Evolutionary conservation across 495 filamentous ascomycete genomes (phyloP).

Genomic region (Neurospora sp.): DNA sequence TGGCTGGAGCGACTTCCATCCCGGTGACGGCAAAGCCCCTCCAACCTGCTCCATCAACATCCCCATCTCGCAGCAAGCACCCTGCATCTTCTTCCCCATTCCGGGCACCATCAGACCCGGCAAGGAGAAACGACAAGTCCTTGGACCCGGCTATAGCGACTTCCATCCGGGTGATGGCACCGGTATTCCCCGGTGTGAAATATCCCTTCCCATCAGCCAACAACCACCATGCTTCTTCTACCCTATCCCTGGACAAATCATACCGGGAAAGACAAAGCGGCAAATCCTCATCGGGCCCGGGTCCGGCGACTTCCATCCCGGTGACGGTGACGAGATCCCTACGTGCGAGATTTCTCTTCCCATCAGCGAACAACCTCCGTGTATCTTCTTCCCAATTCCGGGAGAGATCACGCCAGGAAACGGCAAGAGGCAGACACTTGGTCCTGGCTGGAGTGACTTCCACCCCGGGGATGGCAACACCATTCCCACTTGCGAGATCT

Average conservation of each 20-base stretch:
- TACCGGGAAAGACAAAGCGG: conserved; percentile 10
- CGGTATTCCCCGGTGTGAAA: too few relatives aligned
- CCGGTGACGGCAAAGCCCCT: not conserved
- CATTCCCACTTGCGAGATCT: not conserved
- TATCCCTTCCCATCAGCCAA: too few relatives aligned
- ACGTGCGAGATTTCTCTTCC: conserved; percentile 10
- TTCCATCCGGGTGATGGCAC: not conserved
- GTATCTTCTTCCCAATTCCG: conserved; percentile 20
- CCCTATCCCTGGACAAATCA: not conserved
- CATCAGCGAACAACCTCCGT: conserved; percentile 10
- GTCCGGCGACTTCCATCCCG: conserved; percentile 6
- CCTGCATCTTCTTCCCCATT: conserved; percentile 14
- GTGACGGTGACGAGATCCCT: conserved; percentile 3
- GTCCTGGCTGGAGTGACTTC: not conserved
- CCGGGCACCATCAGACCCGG: conserved; percentile 13
- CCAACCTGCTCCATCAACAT: conserved; percentile 1
- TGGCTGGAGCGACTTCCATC: conserved; percentile 4
- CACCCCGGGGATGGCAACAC: not conserved
- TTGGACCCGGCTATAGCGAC: conserved; percentile 10
- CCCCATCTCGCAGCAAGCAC: not conserved
- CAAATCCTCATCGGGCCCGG: conserved; percentile 12
- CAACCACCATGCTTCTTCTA: not conserved
- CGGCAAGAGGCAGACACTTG: conserved; percentile 1
- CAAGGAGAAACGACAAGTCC: conserved; percentile 12
- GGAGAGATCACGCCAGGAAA: conserved; percentile 13